Percentiles rank a stretch among this genome's conserved stretches.
Evolutionary conservation across 2,329 filamentous ascomycete species (phyloP).

Genomic region (Diaporthe citrichinensis): DNA sequence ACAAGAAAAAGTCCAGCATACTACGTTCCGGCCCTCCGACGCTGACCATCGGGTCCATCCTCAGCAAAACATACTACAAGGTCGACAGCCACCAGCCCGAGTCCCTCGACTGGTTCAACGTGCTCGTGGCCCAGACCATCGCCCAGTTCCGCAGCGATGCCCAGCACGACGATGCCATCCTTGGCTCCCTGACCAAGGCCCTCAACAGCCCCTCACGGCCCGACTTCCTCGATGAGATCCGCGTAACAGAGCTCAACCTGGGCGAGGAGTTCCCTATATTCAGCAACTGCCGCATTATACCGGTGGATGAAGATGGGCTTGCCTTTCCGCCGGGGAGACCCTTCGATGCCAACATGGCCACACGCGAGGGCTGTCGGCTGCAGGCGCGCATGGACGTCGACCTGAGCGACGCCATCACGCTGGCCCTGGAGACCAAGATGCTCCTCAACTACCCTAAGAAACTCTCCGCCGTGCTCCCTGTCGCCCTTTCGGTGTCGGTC

Average conservation of each 20-base stretch:
- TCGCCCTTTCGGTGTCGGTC: slow-evolving; percentile 91
- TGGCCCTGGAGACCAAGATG: slow-evolving; percentile 94
- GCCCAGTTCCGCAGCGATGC: slow-evolving; percentile 95
- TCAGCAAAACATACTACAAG: slow-evolving; percentile 98
- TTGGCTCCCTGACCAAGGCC: slow-evolving; percentile 85
- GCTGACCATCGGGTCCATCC: slow-evolving; percentile 92
- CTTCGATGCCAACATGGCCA: slow-evolving; percentile 67
- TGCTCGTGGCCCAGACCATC: slow-evolving; percentile 95
- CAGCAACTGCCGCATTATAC: slow-evolving; percentile 96
- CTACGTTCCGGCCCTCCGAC: slow-evolving; percentile 77
- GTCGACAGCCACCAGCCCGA: slow-evolving; percentile 96
- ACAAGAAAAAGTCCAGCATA: slow-evolving; percentile 79
- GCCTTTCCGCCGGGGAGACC: slow-evolving; percentile 65
- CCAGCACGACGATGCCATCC: slow-evolving; percentile 89
- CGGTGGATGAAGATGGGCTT: slow-evolving; percentile 84
- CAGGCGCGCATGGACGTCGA: slow-evolving; percentile 98
- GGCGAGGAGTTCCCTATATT: slow-evolving; percentile 99
- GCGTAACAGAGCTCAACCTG: slow-evolving; percentile 91
- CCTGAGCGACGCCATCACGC: slow-evolving; percentile 93
- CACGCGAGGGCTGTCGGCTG: slow-evolving; percentile 78
- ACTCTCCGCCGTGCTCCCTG: slow-evolving; percentile 88
- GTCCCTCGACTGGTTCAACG: slow-evolving; percentile 98
- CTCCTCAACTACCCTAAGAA: slow-evolving; percentile 95
- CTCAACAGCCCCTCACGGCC: slow-evolving; percentile 91
- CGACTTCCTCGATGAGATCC: slow-evolving; percentile 93